Evolutionary conservation across 2,329 filamentous ascomycete genomes (phyloP).

Genomic region (Claviceps pazoutovae): DNA sequence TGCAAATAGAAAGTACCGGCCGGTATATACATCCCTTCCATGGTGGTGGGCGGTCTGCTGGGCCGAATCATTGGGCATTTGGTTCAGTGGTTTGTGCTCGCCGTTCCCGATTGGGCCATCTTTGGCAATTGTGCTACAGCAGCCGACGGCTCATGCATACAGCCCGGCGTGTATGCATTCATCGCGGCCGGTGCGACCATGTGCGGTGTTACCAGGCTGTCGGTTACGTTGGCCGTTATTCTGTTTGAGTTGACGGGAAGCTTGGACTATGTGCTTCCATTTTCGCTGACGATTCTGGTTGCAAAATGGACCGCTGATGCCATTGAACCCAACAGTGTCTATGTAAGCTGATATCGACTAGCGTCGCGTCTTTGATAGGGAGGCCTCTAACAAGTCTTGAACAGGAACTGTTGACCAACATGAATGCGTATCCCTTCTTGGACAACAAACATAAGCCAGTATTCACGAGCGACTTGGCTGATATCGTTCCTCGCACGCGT

Average conservation of each 20-base stretch:
- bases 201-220: constrained; percentile 90
- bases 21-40: constrained; percentile 95
- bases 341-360: constrained; percentile 36
- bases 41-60: constrained; percentile 92
- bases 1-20: constrained; percentile 64
- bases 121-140: constrained; percentile 61
- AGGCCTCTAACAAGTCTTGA: constrained; percentile 7
- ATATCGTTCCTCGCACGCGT: constrained; percentile 67
- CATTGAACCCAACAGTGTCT: constrained; percentile 87
- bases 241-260: constrained; percentile 92
- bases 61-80: constrained; percentile 77
- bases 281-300: constrained; percentile 80
- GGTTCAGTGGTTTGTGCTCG: constrained; percentile 68
- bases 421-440: constrained; percentile 97
- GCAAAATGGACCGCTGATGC: constrained; percentile 98
- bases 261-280: constrained; percentile 86
- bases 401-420: constrained; percentile 79
- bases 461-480: constrained; percentile 76
- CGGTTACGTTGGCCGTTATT: constrained; percentile 87
- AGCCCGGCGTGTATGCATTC: constrained; percentile 91
- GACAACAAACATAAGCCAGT: constrained; percentile 89
- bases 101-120: constrained; percentile 54
- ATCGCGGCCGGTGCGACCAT: constrained; percentile 93
- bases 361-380: neutral
- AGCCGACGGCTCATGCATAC: constrained; percentile 70